Conservation (phyloP, 2,329 filamentous ascomycete species). For the Penicillium capsulatum region DNA sequence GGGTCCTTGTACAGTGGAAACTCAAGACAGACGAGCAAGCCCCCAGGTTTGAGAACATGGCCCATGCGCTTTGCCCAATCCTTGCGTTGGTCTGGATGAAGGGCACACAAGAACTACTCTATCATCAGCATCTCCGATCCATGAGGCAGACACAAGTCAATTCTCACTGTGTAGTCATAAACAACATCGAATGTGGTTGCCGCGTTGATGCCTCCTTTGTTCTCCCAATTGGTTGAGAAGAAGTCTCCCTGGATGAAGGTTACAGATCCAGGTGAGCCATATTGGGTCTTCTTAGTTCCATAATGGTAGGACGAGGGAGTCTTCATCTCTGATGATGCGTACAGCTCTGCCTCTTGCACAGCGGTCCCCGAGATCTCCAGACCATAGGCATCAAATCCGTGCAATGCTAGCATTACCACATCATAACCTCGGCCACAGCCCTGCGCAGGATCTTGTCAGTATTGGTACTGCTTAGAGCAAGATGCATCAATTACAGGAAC, state of each 20-base stretch:
- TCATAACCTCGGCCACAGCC: constrained; percentile 36
- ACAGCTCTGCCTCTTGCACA: constrained; percentile 19
- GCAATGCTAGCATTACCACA: constrained; percentile 30
- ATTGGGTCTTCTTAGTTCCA: not conserved
- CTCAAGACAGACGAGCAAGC: constrained; percentile 53
- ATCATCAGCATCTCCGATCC: not conserved
- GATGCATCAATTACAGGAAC: constrained; percentile 23
- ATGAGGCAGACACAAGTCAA: no score
- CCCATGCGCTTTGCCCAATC: constrained; percentile 53
- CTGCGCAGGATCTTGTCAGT: constrained; percentile 10
- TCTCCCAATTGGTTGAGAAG: constrained; percentile 58
- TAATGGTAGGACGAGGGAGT: constrained; percentile 20
- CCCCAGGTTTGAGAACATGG: constrained; percentile 48
- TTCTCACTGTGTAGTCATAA: constrained; percentile 59
- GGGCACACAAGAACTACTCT: constrained; percentile 58
- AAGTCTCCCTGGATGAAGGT: constrained; percentile 63
- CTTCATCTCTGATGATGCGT: constrained; percentile 18
- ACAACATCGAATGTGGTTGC: constrained; percentile 57
- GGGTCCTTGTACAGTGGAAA: constrained; percentile 41
- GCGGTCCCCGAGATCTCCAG: constrained; percentile 29
- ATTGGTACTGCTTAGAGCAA: not conserved
- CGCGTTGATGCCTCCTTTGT: constrained; percentile 20
- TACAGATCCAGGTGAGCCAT: constrained; percentile 41
- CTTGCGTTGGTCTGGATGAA: constrained; percentile 52
- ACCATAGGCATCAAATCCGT: constrained; percentile 30